Conservation (phyloP, 768 basidiomycete species). For the Lepiota venenata region DNA sequence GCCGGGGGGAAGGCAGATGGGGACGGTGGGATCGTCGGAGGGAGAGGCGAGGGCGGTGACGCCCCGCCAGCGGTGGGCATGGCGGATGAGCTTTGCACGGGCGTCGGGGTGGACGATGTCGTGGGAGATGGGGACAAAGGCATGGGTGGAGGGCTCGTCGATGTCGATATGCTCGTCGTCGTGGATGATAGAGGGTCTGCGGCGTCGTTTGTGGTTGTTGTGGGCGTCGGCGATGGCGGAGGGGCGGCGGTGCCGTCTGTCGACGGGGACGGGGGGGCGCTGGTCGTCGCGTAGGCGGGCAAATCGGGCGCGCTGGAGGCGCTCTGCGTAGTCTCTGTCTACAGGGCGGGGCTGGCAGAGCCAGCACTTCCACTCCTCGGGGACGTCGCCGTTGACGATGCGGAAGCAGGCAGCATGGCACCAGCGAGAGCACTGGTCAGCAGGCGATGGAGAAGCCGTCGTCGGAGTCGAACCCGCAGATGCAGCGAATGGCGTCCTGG, state of each 20-base stretch:
- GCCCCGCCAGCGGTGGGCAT: constrained; percentile 65
- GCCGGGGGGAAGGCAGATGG: constrained; percentile 15
- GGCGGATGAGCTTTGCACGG: constrained; percentile 48
- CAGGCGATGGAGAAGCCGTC: constrained; percentile 87
- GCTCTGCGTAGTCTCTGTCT: constrained; percentile 38
- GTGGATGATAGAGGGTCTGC: constrained; percentile 15
- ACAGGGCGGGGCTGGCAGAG: constrained; percentile 37
- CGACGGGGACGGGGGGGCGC: neutral
- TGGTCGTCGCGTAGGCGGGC: neutral
- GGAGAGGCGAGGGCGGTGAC: constrained; percentile 41
- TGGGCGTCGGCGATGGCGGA: constrained; percentile 18
- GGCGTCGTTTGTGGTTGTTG: constrained; percentile 14
- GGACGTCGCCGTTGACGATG: constrained; percentile 53
- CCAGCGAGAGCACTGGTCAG: constrained; percentile 79
- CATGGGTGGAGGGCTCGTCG: constrained; percentile 43
- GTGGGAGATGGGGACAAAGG: constrained; percentile 42
- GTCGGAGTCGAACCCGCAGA: constrained; percentile 71
- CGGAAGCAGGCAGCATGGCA: constrained; percentile 80
- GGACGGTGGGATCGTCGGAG: constrained; percentile 7
- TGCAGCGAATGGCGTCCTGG: constrained; percentile 58
- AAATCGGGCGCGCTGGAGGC: constrained; percentile 41
- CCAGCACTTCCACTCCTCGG: constrained; percentile 80
- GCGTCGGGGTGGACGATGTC: constrained; percentile 42
- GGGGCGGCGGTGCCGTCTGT: constrained; percentile 23
- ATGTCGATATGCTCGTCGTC: constrained; percentile 48